Conservation (phyloP, 1,139 yeast species). For the Suhomyces panamericanus region DNA sequence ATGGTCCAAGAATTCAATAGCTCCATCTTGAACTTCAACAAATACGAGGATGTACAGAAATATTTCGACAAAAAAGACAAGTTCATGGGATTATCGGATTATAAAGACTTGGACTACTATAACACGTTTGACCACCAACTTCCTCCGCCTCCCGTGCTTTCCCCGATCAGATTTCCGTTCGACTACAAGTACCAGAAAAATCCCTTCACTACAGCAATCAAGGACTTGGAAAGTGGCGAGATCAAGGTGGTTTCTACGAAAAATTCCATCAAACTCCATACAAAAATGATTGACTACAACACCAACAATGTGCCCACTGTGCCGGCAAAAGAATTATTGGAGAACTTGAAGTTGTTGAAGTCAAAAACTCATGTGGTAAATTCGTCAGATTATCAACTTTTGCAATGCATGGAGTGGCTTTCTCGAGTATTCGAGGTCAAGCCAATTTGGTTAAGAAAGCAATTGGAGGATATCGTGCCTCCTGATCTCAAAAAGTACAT, state of each 20-base stretch:
- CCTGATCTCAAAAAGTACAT: slow-evolving; percentile 50
- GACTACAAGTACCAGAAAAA: slow-evolving; percentile 51
- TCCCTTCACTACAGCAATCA: slow-evolving; percentile 55
- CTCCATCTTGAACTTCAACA: slow-evolving; percentile 25
- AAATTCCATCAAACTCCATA: slow-evolving; percentile 45
- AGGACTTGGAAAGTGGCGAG: slow-evolving; percentile 65
- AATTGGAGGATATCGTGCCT: slow-evolving; percentile 62
- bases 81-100: slow-evolving; percentile 36
- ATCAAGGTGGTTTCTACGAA: slow-evolving; percentile 41
- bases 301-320: slow-evolving; percentile 29
- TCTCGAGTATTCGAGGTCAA: slow-evolving; percentile 58
- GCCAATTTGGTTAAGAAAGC: slow-evolving; percentile 87
- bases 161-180: slow-evolving; percentile 74
- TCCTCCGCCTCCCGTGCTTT: slow-evolving; percentile 85
- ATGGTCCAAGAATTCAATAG: slow-evolving; percentile 40
- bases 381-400: slow-evolving; percentile 32
- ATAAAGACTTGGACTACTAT: slow-evolving; percentile 26
- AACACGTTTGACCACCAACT: slow-evolving; percentile 57
- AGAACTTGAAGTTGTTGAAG: slow-evolving; percentile 31
- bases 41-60: slow-evolving; percentile 40
- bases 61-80: slow-evolving; percentile 41
- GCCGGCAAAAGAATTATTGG: slow-evolving; percentile 41
- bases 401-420: slow-evolving; percentile 56
- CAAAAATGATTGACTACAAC: slow-evolving; percentile 42
- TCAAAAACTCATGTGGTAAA: slow-evolving; percentile 25